phyloP scores from a whole-genome alignment of 169 alveolate species.

The Perkinsus marinus region DNA sequence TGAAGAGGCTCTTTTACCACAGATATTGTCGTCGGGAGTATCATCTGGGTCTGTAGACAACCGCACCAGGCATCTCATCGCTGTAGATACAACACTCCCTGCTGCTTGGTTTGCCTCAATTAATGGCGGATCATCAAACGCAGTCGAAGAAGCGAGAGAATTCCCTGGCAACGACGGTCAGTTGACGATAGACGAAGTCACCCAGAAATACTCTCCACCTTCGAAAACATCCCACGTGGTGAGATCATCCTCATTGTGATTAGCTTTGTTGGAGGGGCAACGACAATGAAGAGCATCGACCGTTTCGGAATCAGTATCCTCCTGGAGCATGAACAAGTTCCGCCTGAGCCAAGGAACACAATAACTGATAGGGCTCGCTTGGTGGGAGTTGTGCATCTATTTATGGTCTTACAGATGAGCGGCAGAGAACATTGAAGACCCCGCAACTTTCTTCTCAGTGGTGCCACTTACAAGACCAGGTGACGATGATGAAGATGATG shows the following conservation, averaged over 20 bases:
- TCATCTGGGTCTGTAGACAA: neutral
- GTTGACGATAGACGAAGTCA: neutral
- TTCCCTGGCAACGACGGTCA: neutral
- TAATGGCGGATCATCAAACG: neutral
- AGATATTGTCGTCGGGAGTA: neutral
- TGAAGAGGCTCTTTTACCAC: no score
- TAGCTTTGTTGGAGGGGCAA: neutral
- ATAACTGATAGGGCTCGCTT: no score
- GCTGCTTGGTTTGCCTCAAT: neutral
- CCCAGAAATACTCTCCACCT: neutral
- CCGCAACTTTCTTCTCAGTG: neutral
- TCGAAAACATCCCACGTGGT: neutral
- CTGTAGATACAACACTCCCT: neutral
- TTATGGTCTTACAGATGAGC: neutral
- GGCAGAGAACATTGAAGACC: neutral
- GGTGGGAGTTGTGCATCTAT: no score
- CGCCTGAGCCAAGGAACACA: neutral
- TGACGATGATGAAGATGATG: neutral
- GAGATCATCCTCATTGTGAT: neutral
- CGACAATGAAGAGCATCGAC: neutral
- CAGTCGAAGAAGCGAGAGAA: no score
- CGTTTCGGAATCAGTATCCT: neutral
- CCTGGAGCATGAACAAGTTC: neutral
- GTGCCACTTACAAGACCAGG: neutral
- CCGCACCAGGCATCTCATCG: neutral